Conservation (phyloP, 2,329 filamentous ascomycete genomes). For the Plectosphaerella cucumerina region DNA sequence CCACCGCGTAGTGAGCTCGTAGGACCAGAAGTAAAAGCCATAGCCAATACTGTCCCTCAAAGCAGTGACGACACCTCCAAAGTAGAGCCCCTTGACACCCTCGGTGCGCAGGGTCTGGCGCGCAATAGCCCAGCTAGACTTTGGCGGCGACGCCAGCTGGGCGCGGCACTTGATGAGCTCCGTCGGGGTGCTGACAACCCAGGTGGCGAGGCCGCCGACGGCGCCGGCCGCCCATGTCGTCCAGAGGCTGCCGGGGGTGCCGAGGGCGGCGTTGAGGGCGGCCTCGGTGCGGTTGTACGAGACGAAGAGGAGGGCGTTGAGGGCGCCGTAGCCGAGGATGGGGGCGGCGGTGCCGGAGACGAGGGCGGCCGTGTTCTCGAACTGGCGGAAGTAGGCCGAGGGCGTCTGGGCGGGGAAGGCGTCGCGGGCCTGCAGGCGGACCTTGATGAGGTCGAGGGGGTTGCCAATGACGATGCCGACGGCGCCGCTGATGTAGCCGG, state of each 20-base stretch:
- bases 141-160: conserved; percentile 52
- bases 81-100: conserved; percentile 70
- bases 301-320: conserved; percentile 87
- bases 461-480: conserved; percentile 50
- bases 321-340: conserved; percentile 81
- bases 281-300: conserved; percentile 82
- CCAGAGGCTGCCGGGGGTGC: conserved; percentile 44
- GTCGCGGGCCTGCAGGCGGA: conserved; percentile 66
- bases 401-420: conserved; percentile 8
- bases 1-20: conserved; percentile 67
- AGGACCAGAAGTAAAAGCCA: conserved; percentile 95
- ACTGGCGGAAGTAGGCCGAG: conserved; percentile 21
- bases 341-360: conserved; percentile 74
- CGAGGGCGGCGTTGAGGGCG: conserved; percentile 43
- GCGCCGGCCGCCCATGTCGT: conserved; percentile 78
- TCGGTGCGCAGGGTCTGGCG: conserved; percentile 52
- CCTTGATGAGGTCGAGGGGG: conserved; percentile 53
- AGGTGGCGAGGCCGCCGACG: conserved; percentile 77
- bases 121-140: conserved; percentile 61
- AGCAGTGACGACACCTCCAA: conserved; percentile 76
- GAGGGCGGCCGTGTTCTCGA: conserved; percentile 32
- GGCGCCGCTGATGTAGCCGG: conserved; percentile 84
- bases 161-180: conserved; percentile 88
- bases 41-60: conserved; percentile 87
- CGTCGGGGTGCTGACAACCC: conserved; percentile 80